Evolutionary conservation across 495 filamentous ascomycete species (phyloP).

Genomic region (Penicillium goetzii): DNA sequence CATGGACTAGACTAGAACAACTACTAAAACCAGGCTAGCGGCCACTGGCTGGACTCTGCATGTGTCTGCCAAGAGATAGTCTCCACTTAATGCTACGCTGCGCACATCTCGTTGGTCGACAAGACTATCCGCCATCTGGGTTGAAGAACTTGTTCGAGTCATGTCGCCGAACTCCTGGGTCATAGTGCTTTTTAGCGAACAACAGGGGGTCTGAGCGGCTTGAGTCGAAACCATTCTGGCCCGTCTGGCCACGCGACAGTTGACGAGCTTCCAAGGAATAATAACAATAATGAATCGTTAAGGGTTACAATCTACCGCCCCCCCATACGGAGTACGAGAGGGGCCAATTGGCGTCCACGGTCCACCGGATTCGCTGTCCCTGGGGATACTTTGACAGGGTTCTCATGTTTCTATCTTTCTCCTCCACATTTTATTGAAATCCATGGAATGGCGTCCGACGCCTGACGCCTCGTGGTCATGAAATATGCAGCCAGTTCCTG

Average conservation of each 20-base stretch:
- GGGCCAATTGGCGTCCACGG: conserved; percentile 3
- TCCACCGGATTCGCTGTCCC: background rate
- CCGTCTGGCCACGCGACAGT: background rate
- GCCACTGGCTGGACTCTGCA: conserved; percentile 8
- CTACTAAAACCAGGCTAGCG: conserved; percentile 16
- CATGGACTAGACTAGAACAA: conserved; percentile 4
- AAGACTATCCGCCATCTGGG: conserved; percentile 4
- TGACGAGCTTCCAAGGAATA: conserved; percentile 2
- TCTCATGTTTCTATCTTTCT: conserved; percentile 8
- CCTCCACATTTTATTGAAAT: conserved; percentile 5
- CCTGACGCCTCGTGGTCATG: background rate
- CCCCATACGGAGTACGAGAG: conserved; percentile 1
- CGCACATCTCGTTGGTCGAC: conserved; percentile 14
- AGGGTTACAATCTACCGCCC: background rate
- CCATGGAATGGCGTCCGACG: background rate
- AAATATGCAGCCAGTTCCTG: background rate
- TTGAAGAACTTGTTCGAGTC: conserved; percentile 20
- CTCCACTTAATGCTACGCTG: conserved; percentile 11
- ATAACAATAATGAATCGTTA: background rate
- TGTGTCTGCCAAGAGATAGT: conserved; percentile 7
- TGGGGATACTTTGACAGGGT: background rate
- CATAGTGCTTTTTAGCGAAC: conserved; percentile 6
- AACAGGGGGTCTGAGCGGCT: conserved; percentile 11
- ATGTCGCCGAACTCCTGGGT: conserved; percentile 12
- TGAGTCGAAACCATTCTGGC: background rate